Evolutionary conservation across 73 alveolate species (phyloP).

Genomic region (Breviolum minutum): DNA sequence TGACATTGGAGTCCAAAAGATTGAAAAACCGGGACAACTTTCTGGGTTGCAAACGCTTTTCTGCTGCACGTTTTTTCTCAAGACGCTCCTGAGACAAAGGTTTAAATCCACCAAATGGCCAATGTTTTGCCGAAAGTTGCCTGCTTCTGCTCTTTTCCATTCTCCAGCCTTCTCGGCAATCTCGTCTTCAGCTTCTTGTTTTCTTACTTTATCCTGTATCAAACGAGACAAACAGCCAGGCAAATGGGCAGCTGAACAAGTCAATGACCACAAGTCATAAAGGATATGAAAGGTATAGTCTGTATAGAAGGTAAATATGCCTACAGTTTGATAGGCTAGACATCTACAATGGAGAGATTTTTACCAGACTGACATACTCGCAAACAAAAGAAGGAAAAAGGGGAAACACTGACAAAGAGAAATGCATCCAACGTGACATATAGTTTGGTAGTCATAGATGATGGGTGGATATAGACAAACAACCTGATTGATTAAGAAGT

Average conservation of each 20-base stretch:
- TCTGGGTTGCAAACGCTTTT: slow-evolving; percentile 25
- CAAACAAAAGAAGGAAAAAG: too few relatives aligned
- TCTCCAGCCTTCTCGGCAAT: slow-evolving; percentile 36
- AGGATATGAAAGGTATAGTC: too few relatives aligned
- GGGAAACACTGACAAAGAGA: too few relatives aligned
- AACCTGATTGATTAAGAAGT: background rate
- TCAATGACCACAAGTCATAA: too few relatives aligned
- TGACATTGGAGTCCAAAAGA: too few relatives aligned
- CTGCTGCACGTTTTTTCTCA: slow-evolving; percentile 59
- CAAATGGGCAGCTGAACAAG: too few relatives aligned
- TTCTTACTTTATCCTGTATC: slow-evolving; percentile 46
- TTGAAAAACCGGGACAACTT: background rate
- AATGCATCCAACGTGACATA: too few relatives aligned
- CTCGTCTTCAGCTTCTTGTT: slow-evolving; percentile 64
- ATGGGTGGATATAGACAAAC: background rate
- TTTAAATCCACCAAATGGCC: background rate
- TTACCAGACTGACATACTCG: too few relatives aligned
- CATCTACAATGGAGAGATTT: too few relatives aligned
- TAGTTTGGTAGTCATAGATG: background rate
- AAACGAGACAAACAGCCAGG: too few relatives aligned
- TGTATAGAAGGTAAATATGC: too few relatives aligned
- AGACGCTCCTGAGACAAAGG: slow-evolving; percentile 41
- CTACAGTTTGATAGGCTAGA: too few relatives aligned
- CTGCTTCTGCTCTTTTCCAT: background rate
- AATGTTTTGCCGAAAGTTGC: background rate